These are phyloP conservation scores for Volvox africanus DNA, from an alignment of 139 green algal species.

Conservation along the genomic window DNA sequence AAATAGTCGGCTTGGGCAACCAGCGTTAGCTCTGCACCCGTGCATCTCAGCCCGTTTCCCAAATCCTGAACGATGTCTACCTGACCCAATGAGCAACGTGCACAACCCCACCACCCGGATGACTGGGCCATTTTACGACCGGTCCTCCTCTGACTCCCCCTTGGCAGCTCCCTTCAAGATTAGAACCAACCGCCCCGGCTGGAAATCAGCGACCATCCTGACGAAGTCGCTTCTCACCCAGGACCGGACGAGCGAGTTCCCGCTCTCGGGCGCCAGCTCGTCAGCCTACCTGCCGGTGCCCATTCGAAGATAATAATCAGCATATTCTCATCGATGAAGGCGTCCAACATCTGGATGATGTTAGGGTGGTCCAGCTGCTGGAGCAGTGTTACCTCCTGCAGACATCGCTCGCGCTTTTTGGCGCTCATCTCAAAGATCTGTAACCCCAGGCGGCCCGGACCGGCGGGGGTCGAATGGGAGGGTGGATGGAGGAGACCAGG, in stretches of 20 bases:
- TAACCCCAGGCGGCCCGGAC: too few species aligned
- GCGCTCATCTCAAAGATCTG: constrained; percentile 72
- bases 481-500: neutral
- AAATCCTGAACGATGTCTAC: too few species aligned
- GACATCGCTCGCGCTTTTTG: constrained; percentile 71
- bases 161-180: neutral
- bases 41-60: too few species aligned
- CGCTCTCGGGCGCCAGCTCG: too few species aligned
- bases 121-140: too few species aligned
- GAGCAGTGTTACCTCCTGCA: constrained; percentile 73
- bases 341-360: constrained; percentile 74
- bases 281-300: constrained; percentile 57
- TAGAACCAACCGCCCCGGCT: neutral
- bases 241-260: neutral
- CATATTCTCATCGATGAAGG: constrained; percentile 73
- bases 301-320: constrained; percentile 76
- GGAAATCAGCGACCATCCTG: neutral
- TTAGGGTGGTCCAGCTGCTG: constrained; percentile 67
- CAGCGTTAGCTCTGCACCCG: too few species aligned
- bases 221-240: neutral
- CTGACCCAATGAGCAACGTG: too few species aligned
- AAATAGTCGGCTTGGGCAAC: too few species aligned
- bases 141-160: too few species aligned
- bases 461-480: neutral
- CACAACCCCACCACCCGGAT: too few species aligned